Base-by-base conservation (phyloP, 2,329 filamentous ascomycete species). In the Clarireedia paspali region DNA sequence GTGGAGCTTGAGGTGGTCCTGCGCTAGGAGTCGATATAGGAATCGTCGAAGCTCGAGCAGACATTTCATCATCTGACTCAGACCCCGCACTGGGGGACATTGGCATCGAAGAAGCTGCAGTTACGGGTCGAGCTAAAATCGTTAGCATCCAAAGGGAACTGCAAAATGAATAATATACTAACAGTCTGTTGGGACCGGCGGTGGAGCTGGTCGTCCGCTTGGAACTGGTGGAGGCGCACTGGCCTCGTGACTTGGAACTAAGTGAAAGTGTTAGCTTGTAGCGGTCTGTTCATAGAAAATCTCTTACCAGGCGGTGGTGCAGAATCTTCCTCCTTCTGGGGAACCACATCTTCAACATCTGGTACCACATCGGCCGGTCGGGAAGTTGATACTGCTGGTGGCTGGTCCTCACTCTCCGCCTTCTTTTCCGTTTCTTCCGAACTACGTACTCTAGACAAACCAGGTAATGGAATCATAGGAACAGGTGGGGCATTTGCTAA, bases 31-130 rank as follows among this genome's bases (percentile, higher is more conserved):
- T 71, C 52, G 70, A 70, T 51, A 77, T 53, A 66, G 72, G 64
- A 61, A 77, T 70, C 50, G 75, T 71, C 62, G 72, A 70, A 64
- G 78, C 67, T 66, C 72, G 71, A 53, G 76, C 75, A 9, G 87
- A 90, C 64, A 91, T 74, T 70, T 96, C 92, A 69, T 96, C 91
- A 64, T 95, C 91, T 45, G 91, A 94, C 68, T 88, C 89, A 1
- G 90, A 95, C 30, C 90, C 91, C 59, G 87, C 80, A 57, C 84
- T 89, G 47, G 84, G 84, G 42, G 88, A 88, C 48, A 79, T 76
- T 15, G 81, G 68, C 45, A 75, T 74, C 38, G 78, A 73, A 40
- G 80, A 73, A 50, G 80, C 76, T 42, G 75, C 75, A 36, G 81
- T 81, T 1, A 77, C 75, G 47, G 85, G 82, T 49, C 85, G 87